Evolutionary conservation across 768 basidiomycete species (phyloP), one percentile per base, ranked within the genome.

Genomic region (Termitomyces sp.): DNA sequence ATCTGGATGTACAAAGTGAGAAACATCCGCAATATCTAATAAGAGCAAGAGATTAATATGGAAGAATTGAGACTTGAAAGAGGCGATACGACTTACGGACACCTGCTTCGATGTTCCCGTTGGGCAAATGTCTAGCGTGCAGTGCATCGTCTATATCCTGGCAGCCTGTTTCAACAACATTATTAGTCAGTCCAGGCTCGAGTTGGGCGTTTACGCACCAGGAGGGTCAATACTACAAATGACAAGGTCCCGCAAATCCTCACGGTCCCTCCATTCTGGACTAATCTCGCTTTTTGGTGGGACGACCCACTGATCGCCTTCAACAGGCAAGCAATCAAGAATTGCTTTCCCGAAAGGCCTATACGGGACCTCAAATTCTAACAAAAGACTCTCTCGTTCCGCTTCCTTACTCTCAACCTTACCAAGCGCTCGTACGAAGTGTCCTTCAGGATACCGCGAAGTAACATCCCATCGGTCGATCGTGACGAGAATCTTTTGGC

Each of bases 151-250:
- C 97, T 18, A 99, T 99, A 73, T 99, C 97, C 65, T 96, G 92
- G 73, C 97, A 98, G 46, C 85, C 94, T 95, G 57, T 1, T 42
- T 57, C 5, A 20, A 10, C 51, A 52, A 14, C 13, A 39, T 47
- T 20, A 24, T 42, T 29, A 16, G n/a, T 6, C 18, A 46, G n/a
- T n/a, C 22, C 29, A 43, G 9, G 16, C 9, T 20, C 22, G 18
- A 14, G 2, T 10, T 5, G 37, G 16, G 9, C 13, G 26, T 7
- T 43, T 7, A 65, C 71, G 32, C 60, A 92, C 94, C 86, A 13
- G 94, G 94, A 3, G 97, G 97, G 74, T 99, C 97, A 63, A 99
- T 98, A 67, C 94, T 97, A 70, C 97, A 98, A 32, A 99, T 84
- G 36, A 90, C 77, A 65, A 97, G 67, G 36, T 88, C 84, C 58